phyloP scores from a whole-genome alignment of 805 yeast genomes.

The Metschnikowia orientalis region DNA sequence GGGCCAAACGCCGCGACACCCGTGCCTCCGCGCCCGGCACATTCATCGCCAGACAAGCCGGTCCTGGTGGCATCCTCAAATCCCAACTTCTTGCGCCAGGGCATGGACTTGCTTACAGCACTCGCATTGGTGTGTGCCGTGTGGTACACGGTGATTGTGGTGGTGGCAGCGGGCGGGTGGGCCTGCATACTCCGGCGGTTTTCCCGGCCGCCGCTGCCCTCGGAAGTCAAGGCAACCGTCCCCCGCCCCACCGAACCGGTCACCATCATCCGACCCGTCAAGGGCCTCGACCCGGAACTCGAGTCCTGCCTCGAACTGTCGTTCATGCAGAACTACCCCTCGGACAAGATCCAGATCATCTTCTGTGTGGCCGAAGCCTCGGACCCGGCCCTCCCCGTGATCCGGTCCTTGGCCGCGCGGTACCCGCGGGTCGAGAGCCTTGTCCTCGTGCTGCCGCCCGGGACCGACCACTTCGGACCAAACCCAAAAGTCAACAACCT shows the following conservation, averaged over 20 bases:
- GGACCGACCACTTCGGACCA: constrained; percentile 62
- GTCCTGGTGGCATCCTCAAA: too few relatives aligned
- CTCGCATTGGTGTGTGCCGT: constrained; percentile 22
- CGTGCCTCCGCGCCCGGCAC: too few relatives aligned
- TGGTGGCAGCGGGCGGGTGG: constrained; percentile 38
- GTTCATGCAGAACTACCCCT: constrained; percentile 64
- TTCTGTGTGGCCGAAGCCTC: constrained; percentile 64
- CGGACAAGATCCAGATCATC: constrained; percentile 55
- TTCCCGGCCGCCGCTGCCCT: constrained; percentile 18
- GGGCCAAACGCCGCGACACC: too few relatives aligned
- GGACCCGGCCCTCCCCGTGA: constrained; percentile 66
- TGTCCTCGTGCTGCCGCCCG: constrained; percentile 45
- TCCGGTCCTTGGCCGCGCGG: constrained; percentile 43
- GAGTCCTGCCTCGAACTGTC: constrained; percentile 63
- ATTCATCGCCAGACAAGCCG: too few relatives aligned
- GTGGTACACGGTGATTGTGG: constrained; percentile 39
- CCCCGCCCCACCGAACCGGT: constrained; percentile 41
- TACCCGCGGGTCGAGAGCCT: constrained; percentile 57
- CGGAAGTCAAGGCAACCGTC: constrained; percentile 1
- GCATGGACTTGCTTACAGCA: constrained; percentile 4
- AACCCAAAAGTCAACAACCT: constrained; percentile 87
- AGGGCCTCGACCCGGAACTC: constrained; percentile 78
- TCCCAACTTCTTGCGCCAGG: too few relatives aligned
- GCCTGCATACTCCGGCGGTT: constrained; percentile 34
- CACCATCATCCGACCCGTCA: constrained; percentile 74